Conservation (phyloP, 441 rosid genomes). For the Croton laevigatus region DNA sequence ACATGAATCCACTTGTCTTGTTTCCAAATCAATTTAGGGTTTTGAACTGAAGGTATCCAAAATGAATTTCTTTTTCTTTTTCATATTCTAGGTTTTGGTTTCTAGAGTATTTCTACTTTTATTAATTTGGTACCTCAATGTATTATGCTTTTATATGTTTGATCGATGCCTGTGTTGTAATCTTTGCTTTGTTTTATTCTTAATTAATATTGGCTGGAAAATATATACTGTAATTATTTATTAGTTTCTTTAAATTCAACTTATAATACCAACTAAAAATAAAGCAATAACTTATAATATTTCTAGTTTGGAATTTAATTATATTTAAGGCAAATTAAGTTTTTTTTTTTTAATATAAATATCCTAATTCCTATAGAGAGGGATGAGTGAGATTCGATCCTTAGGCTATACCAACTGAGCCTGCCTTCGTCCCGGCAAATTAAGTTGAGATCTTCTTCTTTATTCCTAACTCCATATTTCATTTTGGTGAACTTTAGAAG, state of each 20-base stretch:
- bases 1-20: not conserved
- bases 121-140: not conserved
- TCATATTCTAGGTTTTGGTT: not conserved
- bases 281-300: no score
- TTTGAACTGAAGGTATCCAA: conserved; percentile 4
- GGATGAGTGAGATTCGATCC: no score
- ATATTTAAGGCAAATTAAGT: no score
- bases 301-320: no score
- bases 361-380: no score
- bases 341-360: no score
- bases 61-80: not conserved
- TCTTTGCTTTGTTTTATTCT: not conserved
- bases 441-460: not conserved
- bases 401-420: no score
- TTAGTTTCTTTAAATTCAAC: not conserved
- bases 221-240: not conserved
- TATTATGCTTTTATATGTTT: not conserved
- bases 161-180: not conserved
- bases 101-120: not conserved
- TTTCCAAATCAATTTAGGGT: not conserved
- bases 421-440: no score
- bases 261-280: no score
- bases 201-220: not conserved
- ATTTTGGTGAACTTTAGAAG: not conserved
- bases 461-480: not conserved